Evolutionary conservation across 768 basidiomycete species (phyloP).

Genomic region (Pleurotus platypus): DNA sequence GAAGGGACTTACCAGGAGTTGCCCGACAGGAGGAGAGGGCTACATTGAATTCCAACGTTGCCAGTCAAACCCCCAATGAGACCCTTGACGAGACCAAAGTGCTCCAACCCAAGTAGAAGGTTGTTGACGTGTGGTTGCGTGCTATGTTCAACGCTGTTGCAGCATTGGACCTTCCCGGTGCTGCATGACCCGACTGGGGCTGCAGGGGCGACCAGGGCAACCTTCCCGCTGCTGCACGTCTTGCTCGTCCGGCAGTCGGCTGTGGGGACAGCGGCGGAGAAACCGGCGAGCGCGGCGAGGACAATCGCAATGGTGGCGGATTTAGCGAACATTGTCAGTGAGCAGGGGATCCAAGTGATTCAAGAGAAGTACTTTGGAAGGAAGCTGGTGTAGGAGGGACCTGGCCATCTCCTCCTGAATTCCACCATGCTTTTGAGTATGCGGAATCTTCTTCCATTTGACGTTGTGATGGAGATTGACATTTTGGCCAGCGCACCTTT

Average conservation of each 20-base stretch:
- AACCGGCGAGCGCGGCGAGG: slow-evolving; percentile 4
- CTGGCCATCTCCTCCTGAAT: not conserved
- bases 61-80: not conserved
- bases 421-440: not conserved
- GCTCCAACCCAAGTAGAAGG: slow-evolving; percentile 6
- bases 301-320: not conserved
- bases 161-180: slow-evolving; percentile 5
- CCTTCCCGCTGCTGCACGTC: too few species aligned
- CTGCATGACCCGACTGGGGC: not conserved
- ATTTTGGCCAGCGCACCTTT: slow-evolving; percentile 1
- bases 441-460: slow-evolving; percentile 3
- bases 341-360: not conserved
- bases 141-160: slow-evolving; percentile 4
- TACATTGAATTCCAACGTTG: slow-evolving; percentile 4
- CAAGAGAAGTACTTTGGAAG: slow-evolving; percentile 4
- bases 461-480: slow-evolving; percentile 1
- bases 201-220: too few species aligned
- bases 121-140: slow-evolving; percentile 5
- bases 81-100: not conserved
- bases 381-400: slow-evolving; percentile 1
- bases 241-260: not conserved
- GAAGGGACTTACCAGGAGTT: not conserved
- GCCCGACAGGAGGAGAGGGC: not conserved
- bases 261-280: slow-evolving; percentile 4
- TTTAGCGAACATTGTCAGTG: slow-evolving; percentile 7